Evolutionary conservation across 129 eudicot species (phyloP).

Genomic region (Helianthus tuberosus): DNA sequence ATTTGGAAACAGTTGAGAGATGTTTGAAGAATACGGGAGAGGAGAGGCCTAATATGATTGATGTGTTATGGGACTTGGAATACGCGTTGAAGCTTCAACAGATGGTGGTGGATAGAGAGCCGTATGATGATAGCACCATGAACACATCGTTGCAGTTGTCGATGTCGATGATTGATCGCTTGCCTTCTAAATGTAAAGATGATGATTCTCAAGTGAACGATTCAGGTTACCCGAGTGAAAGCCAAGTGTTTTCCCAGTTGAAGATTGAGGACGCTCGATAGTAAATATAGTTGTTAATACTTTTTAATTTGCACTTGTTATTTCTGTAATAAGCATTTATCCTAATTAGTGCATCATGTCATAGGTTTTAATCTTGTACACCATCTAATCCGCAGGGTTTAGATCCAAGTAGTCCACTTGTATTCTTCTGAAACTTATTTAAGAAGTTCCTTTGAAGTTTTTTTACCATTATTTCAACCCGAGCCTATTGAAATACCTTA

Average conservation of each 20-base stretch:
- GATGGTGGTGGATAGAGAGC: constrained; percentile 24
- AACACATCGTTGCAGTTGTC: constrained; percentile 45
- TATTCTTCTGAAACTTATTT: too few relatives aligned
- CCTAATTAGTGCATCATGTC: background rate
- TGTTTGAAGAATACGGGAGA: constrained; percentile 53
- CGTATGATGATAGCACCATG: constrained; percentile 46
- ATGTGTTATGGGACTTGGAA: constrained; percentile 65
- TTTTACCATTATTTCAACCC: too few relatives aligned
- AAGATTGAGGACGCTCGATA: constrained; percentile 54
- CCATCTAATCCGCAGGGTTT: too few relatives aligned
- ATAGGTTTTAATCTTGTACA: background rate
- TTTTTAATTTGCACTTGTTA: too few relatives aligned
- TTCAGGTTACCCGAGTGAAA: constrained; percentile 31
- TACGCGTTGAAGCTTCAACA: constrained; percentile 58
- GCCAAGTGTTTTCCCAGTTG: constrained; percentile 57
- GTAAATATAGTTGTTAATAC: background rate
- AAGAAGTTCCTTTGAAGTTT: too few relatives aligned
- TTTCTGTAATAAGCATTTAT: background rate
- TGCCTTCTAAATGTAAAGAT: constrained; percentile 39
- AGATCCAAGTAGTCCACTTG: too few relatives aligned
- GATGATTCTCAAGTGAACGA: constrained; percentile 34
- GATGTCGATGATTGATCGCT: constrained; percentile 28
- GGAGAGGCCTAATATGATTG: constrained; percentile 70
- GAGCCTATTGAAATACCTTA: too few relatives aligned
- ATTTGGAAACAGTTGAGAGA: constrained; percentile 49